These are phyloP conservation scores for Colletotrichum brevisporum DNA, from an alignment of 2,329 filamentous ascomycete species.

Conservation along the genomic window DNA sequence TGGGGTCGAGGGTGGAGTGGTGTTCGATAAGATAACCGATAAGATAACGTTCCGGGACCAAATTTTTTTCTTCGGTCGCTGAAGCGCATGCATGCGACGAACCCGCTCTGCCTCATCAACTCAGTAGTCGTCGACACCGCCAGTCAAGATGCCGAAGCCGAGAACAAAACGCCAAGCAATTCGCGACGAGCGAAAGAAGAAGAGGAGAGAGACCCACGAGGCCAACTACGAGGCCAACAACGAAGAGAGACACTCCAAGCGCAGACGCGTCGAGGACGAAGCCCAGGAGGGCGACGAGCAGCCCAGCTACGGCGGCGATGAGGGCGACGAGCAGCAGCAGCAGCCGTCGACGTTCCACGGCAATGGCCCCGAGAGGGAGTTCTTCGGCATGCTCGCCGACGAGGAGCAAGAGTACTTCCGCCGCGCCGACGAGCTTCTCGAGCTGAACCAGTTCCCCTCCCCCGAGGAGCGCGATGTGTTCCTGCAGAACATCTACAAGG, in stretches of 20 bases:
- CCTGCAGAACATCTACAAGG: conserved; percentile 85
- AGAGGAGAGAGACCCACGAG: conserved; percentile 49
- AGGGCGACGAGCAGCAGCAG: conserved; percentile 45
- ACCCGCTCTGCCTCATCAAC: conserved; percentile 13
- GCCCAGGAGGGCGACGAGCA: conserved; percentile 42
- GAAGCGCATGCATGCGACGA: conserved; percentile 4
- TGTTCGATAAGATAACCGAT: conserved; percentile 43
- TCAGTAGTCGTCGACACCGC: conserved; percentile 1
- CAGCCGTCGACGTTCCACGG: conserved; percentile 47
- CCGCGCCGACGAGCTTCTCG: conserved; percentile 88
- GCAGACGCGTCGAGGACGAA: conserved; percentile 44
- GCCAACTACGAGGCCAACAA: conserved; percentile 40
- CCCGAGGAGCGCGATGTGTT: conserved; percentile 80
- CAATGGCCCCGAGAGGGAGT: conserved; percentile 72
- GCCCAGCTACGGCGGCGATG: conserved; percentile 41
- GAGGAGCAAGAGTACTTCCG: conserved; percentile 98
- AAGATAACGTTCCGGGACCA: conserved; percentile 39
- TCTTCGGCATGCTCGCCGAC: conserved; percentile 93
- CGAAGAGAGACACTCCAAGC: conserved; percentile 39
- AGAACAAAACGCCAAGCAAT: conserved; percentile 57
- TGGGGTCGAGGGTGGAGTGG: neutral
- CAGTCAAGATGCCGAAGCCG: conserved; percentile 58
- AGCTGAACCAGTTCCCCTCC: conserved; percentile 87
- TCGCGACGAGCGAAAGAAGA: conserved; percentile 59
- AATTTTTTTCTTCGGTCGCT: conserved; percentile 27